phyloP scores from a whole-genome alignment of 1,284 basidiomycete genomes.

The Apiotrichum brassicae region DNA sequence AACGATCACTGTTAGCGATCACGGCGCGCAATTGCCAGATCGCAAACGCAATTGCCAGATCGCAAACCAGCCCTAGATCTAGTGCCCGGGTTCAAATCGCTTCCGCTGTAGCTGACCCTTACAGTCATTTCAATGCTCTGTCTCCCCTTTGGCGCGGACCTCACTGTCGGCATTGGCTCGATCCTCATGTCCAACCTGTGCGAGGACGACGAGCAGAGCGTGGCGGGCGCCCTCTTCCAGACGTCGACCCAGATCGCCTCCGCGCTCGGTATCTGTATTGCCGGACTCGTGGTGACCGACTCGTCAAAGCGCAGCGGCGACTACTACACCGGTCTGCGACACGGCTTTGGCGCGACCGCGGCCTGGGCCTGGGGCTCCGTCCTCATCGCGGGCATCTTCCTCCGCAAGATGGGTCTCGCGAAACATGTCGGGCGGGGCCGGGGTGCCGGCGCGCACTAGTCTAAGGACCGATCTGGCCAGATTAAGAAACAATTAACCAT shows the following conservation, averaged over 20 bases:
- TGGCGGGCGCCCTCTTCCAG: slow-evolving; percentile 34
- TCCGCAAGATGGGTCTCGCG: slow-evolving; percentile 15
- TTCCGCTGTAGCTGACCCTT: too few relatives aligned
- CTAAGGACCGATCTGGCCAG: too few relatives aligned
- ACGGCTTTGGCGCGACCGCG: slow-evolving; percentile 23
- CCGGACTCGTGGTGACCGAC: slow-evolving; percentile 17
- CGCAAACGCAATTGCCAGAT: too few relatives aligned
- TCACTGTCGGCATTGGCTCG: slow-evolving; percentile 30
- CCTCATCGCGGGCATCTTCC: slow-evolving; percentile 9
- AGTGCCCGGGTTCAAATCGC: neutral
- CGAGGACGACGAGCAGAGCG: slow-evolving; percentile 29
- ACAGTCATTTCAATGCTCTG: slow-evolving; percentile 25
- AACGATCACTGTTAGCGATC: too few relatives aligned
- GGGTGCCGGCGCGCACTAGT: neutral
- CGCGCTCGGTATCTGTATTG: slow-evolving; percentile 28
- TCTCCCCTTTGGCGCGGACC: slow-evolving; percentile 31
- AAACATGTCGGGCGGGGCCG: slow-evolving; percentile 10
- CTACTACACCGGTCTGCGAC: slow-evolving; percentile 17
- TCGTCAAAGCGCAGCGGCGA: slow-evolving; percentile 10
- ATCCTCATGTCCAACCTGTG: slow-evolving; percentile 35
- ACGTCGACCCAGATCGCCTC: slow-evolving; percentile 24
- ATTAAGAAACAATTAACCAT: too few relatives aligned
- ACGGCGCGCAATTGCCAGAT: too few relatives aligned
- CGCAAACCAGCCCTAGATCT: too few relatives aligned
- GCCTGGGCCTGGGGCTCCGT: slow-evolving; percentile 20